phyloP scores from a whole-genome alignment of 257 asterid species.

The Marsdenia floribunda region DNA sequence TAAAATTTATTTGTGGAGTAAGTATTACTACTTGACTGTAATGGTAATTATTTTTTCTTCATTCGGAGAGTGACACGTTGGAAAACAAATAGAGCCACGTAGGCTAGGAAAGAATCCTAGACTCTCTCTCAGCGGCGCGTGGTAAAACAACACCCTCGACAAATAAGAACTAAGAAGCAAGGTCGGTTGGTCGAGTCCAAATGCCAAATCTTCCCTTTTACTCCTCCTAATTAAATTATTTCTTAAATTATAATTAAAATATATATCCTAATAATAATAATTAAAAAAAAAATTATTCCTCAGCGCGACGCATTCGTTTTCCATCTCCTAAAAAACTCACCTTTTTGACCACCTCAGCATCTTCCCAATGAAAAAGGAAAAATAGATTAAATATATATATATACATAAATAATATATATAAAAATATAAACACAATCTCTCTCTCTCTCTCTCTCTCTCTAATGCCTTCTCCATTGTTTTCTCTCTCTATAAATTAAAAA shows the following conservation, averaged over 20 bases:
- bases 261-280: not conserved
- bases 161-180: not conserved
- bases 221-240: not conserved
- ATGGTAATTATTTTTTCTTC: not conserved
- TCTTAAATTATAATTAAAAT: not conserved
- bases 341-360: not conserved
- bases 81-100: not conserved
- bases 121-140: not conserved
- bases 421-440: not conserved
- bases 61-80: not conserved
- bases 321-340: not conserved
- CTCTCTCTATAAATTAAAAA: not conserved
- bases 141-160: not conserved
- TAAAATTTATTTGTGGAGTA: too few relatives aligned
- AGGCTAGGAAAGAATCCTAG: not conserved
- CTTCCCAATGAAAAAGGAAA: not conserved
- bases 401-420: not conserved
- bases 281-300: not conserved
- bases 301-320: not conserved
- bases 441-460: constrained; percentile 1
- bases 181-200: not conserved
- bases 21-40: too few relatives aligned
- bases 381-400: not conserved
- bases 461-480: not conserved
- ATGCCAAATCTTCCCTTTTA: not conserved